Base-by-base conservation (phyloP, 495 filamentous ascomycete genomes). In the Chaetomidium leptoderma region DNA sequence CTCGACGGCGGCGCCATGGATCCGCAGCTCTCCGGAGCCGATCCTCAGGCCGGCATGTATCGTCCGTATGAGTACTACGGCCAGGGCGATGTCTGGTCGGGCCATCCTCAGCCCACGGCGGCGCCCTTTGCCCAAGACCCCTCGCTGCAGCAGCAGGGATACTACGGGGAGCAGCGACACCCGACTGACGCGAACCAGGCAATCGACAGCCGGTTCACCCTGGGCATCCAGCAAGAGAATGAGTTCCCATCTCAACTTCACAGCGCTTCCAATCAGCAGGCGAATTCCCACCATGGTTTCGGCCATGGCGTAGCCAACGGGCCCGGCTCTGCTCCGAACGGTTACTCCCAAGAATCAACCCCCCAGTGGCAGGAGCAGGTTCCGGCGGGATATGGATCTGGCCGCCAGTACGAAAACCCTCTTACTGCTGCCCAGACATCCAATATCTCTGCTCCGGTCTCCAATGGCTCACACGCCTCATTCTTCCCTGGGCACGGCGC, bases 321-420 rank as follows among this genome's bases (percentile, higher is more conserved):
- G 9, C 4, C 55, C 7, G 42, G 32, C 17, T 49, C 55, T 7
- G 46, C 59, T 2, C 44, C 59, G 6, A 60, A 66, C 23, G 52
- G 57, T 35, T 70, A 63, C 27, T 17, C 57, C 19, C 63, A 64
- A 30, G 55, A 13, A 0, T 9, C 52, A 16, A 49, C 63, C 13
- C 52, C 65, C 1, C 61, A 68, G 42, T 70, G 67, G 67, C 61
- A 64, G 29, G 46, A 49, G 9, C 61, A 54, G 17, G 30, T 47
- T 16, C 47, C 58, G 9, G 17, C 51, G 8, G 63, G 40, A 6
- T 70, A 68, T 55, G 51, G 48, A 11, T 17, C 59, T 16, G 40
- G 37, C 23, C 35, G 36, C 21, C 63, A 68, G 39, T 70, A 55
- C n/a, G 55, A 66, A 9, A 70, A 66, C 33, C 65, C 67, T 19